phyloP scores from a whole-genome alignment of 2,329 filamentous ascomycete species.

The Verticillium alfalfae region DNA sequence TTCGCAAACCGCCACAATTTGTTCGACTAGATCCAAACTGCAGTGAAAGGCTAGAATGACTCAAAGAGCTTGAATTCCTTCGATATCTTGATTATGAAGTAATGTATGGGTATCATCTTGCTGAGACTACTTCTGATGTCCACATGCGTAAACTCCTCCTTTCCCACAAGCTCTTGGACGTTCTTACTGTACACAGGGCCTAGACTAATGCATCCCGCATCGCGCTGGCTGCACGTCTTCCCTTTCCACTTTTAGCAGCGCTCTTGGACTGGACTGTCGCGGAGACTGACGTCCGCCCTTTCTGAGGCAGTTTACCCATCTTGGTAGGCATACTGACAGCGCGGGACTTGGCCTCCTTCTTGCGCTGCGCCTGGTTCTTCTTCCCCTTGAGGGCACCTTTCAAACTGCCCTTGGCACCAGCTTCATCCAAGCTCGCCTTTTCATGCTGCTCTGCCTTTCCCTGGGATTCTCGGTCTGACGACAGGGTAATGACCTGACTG shows the following conservation, averaged over 20 bases:
- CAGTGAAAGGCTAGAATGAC: neutral
- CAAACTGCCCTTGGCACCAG: conserved; percentile 24
- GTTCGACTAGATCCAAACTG: neutral
- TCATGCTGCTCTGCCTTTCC: conserved; percentile 10
- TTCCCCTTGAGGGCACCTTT: conserved; percentile 12
- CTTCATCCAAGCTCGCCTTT: conserved; percentile 32
- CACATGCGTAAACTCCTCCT: neutral
- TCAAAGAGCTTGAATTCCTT: neutral
- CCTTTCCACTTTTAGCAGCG: neutral
- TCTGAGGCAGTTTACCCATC: neutral
- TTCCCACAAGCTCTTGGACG: neutral
- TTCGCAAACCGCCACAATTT: neutral
- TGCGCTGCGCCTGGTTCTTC: conserved; percentile 5
- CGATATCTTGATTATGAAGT: neutral
- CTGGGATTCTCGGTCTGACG: conserved; percentile 14
- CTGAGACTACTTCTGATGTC: neutral
- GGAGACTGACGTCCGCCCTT: neutral
- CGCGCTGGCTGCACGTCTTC: neutral
- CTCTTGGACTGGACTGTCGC: neutral
- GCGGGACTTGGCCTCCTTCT: neutral
- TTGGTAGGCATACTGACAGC: neutral
- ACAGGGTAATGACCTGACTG: conserved; percentile 24
- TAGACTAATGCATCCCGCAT: neutral
- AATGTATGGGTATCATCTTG: neutral
- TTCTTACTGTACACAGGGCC: neutral